Base-by-base conservation (phyloP, 441 rosid genomes). In the Aleurites moluccanus region DNA sequence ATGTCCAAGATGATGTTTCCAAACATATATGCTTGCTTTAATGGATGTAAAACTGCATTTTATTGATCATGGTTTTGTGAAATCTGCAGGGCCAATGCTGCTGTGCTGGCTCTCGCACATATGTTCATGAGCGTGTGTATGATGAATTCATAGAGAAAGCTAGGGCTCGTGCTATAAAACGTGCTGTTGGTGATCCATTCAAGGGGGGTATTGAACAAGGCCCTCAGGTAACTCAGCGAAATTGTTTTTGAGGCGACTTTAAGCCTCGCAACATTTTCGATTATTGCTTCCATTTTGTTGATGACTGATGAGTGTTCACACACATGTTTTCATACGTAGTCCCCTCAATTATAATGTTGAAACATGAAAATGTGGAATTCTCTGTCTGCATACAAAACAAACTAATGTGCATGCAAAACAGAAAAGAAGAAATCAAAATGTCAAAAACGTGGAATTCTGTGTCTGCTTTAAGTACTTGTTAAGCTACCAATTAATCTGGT, bases 71-170 rank as follows among this genome's bases (percentile, higher is more conserved):
- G 21, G 25, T 56, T 65, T 35, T 66, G 33, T 69, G 71, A 10
- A 59, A 67, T 70, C 79, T 75, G 35, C 81, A 93, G 98, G 98
- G 98, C 10, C 98, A 93, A 78, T 93, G 98, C 78, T 93, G 98
- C 81, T 87, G 92, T 27, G 92, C 98, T 23, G 98, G 98, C 42
- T 93, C 98, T 64, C 93, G 97, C 6, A 93, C 98, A 53, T 93
- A 44, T 72, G 98, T 93, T 52, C 98, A 93, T 40, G 97, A 93
- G 75, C 81, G 80, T 60, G 86, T 90, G 27, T 90, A 93, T 44
- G 93, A 93, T 62, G 97, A 91, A 81, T 93, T 93, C 66, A 77
- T 88, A 42, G 93, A 88, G 86, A 93, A 93, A 80, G 79, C 98
- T n/a, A 91, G 83, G 78, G 93, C 88, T 0, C 93, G 98, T 0